Evolutionary conservation across 2,329 filamentous ascomycete species (phyloP).

Genomic region (Sporothrix euskadiensis): DNA sequence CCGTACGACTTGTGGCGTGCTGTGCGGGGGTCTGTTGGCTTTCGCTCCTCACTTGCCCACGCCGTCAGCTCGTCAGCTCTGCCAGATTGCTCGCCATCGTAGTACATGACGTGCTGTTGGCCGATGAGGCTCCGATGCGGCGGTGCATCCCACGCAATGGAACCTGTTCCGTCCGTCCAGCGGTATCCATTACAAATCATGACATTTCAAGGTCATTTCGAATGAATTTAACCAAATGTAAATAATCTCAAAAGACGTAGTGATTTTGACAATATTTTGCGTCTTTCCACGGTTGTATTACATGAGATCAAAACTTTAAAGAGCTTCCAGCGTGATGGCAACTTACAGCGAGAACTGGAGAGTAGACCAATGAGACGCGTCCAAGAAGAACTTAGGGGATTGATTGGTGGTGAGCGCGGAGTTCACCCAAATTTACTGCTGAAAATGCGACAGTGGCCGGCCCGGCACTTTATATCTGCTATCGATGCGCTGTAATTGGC

Average conservation of each 20-base stretch:
- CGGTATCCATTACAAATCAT: background rate
- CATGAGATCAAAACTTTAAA: background rate
- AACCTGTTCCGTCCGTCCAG: background rate
- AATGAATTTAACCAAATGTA: background rate
- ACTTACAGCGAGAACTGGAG: background rate
- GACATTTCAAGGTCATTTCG: background rate
- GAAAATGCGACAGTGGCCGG: no score
- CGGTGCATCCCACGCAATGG: background rate
- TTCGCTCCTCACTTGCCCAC: background rate
- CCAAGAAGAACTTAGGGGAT: background rate
- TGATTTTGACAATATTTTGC: background rate
- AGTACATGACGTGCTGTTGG: slow-evolving; percentile 6
- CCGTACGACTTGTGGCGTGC: background rate
- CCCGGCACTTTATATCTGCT: no score
- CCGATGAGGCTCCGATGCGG: slow-evolving; percentile 12
- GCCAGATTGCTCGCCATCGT: slow-evolving; percentile 7
- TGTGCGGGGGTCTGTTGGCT: background rate
- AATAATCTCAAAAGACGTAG: background rate
- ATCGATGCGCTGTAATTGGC: no score
- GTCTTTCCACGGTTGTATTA: background rate
- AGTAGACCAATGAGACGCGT: background rate
- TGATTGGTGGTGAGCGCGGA: no score
- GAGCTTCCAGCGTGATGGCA: background rate
- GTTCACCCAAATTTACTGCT: no score
- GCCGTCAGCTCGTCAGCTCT: slow-evolving; percentile 12